These are phyloP conservation scores for Nicotiana tabacum DNA, from an alignment of 257 asterid species.

Conservation along the genomic window DNA sequence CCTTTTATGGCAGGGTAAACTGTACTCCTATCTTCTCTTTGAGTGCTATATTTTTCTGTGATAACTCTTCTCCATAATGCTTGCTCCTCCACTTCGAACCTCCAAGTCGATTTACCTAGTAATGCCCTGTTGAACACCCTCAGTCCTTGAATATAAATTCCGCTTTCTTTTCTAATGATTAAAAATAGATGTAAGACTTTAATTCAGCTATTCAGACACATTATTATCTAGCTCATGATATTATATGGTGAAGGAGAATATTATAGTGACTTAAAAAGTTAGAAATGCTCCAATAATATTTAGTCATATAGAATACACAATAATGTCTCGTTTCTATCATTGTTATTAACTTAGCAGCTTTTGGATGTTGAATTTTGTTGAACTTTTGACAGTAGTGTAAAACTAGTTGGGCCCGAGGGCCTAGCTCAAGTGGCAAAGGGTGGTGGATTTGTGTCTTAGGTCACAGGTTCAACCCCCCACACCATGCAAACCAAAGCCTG, in stretches of 20 bases:
- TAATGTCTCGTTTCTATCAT: background rate
- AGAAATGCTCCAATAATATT: background rate
- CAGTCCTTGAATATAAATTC: background rate
- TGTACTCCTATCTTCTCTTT: background rate
- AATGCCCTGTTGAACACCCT: background rate
- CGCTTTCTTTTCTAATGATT: background rate
- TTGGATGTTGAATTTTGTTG: background rate
- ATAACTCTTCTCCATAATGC: background rate
- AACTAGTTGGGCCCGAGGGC: too few relatives aligned
- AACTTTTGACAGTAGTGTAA: background rate
- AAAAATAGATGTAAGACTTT: background rate
- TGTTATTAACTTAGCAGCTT: background rate
- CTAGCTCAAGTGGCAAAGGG: too few relatives aligned
- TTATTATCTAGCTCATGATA: background rate
- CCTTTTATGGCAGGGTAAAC: background rate
- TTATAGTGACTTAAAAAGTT: background rate
- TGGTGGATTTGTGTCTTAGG: too few relatives aligned
- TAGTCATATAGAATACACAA: background rate
- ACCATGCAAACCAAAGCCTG: too few relatives aligned
- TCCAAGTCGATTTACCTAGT: background rate
- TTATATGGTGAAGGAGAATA: conserved; percentile 5
- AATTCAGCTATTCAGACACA: background rate
- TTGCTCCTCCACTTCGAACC: background rate
- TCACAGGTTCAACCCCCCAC: too few relatives aligned
- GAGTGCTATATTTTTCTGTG: background rate